A percentile compares a stretch with the other conserved stretches of the same genome.
Evolutionary conservation across 2,329 filamentous ascomycete species (phyloP).

Genomic region (Colletotrichum sp.): DNA sequence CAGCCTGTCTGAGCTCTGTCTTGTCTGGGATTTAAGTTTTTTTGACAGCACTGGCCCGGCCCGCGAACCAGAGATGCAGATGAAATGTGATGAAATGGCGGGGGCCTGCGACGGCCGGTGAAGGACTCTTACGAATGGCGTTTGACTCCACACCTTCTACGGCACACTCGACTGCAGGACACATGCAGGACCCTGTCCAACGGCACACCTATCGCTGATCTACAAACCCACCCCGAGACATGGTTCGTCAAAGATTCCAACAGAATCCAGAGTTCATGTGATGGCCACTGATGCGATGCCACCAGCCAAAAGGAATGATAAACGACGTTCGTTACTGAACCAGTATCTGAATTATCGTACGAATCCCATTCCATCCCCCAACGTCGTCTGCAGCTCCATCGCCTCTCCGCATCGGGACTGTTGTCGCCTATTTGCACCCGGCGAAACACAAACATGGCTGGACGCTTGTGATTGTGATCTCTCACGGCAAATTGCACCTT

Average conservation of each 20-base stretch:
- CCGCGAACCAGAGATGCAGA: slow-evolving; percentile 18
- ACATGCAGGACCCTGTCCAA: slow-evolving; percentile 15
- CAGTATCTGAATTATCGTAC: not conserved
- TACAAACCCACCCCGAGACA: not conserved
- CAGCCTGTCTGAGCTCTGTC: not conserved
- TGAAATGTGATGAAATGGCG: slow-evolving; percentile 9
- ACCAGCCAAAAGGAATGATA: not conserved
- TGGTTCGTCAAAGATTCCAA: not conserved
- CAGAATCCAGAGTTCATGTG: not conserved
- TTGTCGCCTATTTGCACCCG: not conserved
- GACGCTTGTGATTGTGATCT: not conserved
- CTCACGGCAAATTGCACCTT: not conserved
- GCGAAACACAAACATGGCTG: not conserved
- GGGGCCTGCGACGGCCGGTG: slow-evolving; percentile 7
- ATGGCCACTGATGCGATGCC: not conserved
- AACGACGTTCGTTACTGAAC: not conserved
- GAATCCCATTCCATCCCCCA: not conserved
- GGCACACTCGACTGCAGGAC: slow-evolving; percentile 5
- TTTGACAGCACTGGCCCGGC: slow-evolving; percentile 18
- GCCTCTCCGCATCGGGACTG: not conserved
- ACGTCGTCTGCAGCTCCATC: not conserved
- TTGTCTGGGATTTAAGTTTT: slow-evolving; percentile 13
- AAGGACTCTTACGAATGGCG: slow-evolving; percentile 9
- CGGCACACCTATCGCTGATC: not conserved
- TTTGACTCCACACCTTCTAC: slow-evolving; percentile 11